phyloP scores from a whole-genome alignment of 2,329 filamentous ascomycete genomes.

The Beauveria pseudobassiana region DNA sequence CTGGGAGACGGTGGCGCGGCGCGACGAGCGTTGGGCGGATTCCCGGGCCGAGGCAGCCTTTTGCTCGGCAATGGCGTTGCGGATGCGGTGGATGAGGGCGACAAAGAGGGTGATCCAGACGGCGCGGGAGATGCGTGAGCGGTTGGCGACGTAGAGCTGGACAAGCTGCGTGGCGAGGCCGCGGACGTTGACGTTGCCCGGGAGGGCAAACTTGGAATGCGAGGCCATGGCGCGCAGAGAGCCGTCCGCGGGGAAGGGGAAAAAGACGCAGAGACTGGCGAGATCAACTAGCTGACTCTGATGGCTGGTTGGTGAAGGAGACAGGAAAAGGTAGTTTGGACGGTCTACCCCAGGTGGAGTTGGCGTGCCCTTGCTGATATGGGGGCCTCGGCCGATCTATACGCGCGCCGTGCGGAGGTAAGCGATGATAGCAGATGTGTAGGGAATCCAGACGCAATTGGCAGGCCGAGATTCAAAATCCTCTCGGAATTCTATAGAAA shows the following conservation, averaged over 20 bases:
- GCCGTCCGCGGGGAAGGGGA: not conserved
- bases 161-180: conserved; percentile 60
- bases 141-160: conserved; percentile 67
- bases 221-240: not conserved
- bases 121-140: conserved; percentile 72
- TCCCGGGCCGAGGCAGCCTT: conserved; percentile 72
- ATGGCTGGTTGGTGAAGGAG: not conserved
- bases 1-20: conserved; percentile 41
- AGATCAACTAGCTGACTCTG: not conserved
- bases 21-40: conserved; percentile 44
- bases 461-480: not conserved
- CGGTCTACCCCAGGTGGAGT: conserved; percentile 4
- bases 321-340: no score
- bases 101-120: conserved; percentile 78
- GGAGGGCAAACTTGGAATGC: conserved; percentile 10
- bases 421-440: not conserved
- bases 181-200: conserved; percentile 49
- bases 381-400: conserved; percentile 7
- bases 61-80: conserved; percentile 86
- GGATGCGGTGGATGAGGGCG: conserved; percentile 77
- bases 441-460: not conserved
- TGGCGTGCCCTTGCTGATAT: not conserved
- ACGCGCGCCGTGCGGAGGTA: not conserved
- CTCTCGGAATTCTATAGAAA: not conserved
- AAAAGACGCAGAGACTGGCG: not conserved